These are phyloP conservation scores for Friedmanniomyces simplex DNA, from an alignment of 495 filamentous ascomycete genomes.

Conservation along the genomic window DNA sequence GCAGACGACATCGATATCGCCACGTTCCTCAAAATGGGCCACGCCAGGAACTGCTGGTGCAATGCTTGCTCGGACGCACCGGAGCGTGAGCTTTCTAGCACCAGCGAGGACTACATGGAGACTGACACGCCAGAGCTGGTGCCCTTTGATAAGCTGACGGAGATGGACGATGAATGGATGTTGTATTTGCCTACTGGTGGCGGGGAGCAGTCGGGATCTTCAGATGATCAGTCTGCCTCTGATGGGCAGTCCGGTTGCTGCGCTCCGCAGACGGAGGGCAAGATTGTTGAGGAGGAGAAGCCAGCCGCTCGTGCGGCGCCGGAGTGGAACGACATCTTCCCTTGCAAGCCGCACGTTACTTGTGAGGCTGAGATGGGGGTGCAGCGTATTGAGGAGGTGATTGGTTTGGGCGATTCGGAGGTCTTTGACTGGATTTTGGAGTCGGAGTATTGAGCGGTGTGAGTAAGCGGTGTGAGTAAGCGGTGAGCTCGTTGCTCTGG, in stretches of 20 bases:
- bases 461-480: too few relatives aligned
- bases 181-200: background rate
- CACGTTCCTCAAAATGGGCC: constrained; percentile 22
- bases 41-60: constrained; percentile 24
- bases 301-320: too few relatives aligned
- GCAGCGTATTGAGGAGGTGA: background rate
- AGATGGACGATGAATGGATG: constrained; percentile 6
- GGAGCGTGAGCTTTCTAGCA: background rate
- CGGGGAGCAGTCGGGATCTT: too few relatives aligned
- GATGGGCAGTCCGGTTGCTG: too few relatives aligned
- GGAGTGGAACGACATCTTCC: background rate
- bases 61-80: background rate
- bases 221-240: too few relatives aligned
- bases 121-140: background rate
- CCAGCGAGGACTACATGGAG: background rate
- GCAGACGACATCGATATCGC: constrained; percentile 12
- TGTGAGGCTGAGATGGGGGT: background rate
- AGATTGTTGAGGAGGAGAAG: too few relatives aligned
- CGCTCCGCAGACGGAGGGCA: too few relatives aligned
- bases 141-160: background rate
- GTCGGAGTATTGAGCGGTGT: background rate
- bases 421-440: background rate
- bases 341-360: background rate
- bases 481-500: too few relatives aligned
- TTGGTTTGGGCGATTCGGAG: background rate